These are phyloP conservation scores for Termitomyces sp. DNA, from an alignment of 768 basidiomycete genomes.

Conservation along the genomic window DNA sequence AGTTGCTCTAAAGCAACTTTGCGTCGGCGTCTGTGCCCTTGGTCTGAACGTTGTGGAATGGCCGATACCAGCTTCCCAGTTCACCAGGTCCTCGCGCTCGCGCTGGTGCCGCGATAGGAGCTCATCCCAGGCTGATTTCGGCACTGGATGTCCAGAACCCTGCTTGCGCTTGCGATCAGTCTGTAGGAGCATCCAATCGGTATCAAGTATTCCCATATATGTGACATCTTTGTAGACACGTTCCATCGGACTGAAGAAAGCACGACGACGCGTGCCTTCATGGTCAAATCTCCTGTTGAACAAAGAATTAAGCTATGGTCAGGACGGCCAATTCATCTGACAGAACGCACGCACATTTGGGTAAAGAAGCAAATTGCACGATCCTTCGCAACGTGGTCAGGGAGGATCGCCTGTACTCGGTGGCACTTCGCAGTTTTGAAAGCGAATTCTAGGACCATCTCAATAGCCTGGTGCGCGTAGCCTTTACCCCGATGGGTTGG, in stretches of 20 bases:
- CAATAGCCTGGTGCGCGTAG: slow-evolving; percentile 40
- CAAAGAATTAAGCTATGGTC: background rate
- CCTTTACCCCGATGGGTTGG: slow-evolving; percentile 31
- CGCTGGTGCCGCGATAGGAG: slow-evolving; percentile 49
- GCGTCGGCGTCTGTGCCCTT: slow-evolving; percentile 8
- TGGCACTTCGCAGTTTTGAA: slow-evolving; percentile 41
- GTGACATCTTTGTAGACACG: slow-evolving; percentile 54
- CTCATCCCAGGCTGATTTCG: slow-evolving; percentile 54
- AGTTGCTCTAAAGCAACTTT: background rate
- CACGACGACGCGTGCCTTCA: slow-evolving; percentile 57
- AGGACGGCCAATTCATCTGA: background rate
- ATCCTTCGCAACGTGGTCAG: slow-evolving; percentile 38
- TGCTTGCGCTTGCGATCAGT: background rate
- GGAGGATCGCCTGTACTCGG: slow-evolving; percentile 47
- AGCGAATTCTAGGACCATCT: slow-evolving; percentile 37
- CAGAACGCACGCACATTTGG: slow-evolving; percentile 24
- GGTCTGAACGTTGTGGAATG: background rate
- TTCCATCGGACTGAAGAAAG: slow-evolving; percentile 39
- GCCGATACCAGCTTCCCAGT: slow-evolving; percentile 35
- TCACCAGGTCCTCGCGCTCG: slow-evolving; percentile 50
- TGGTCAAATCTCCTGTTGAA: slow-evolving; percentile 46
- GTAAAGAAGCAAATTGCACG: slow-evolving; percentile 43
- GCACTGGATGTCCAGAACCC: slow-evolving; percentile 22
- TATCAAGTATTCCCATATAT: slow-evolving; percentile 54
- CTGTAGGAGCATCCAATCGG: slow-evolving; percentile 44